These are phyloP conservation scores for Pistacia vera DNA, from an alignment of 345 rosid genomes.

Conservation along the genomic window DNA sequence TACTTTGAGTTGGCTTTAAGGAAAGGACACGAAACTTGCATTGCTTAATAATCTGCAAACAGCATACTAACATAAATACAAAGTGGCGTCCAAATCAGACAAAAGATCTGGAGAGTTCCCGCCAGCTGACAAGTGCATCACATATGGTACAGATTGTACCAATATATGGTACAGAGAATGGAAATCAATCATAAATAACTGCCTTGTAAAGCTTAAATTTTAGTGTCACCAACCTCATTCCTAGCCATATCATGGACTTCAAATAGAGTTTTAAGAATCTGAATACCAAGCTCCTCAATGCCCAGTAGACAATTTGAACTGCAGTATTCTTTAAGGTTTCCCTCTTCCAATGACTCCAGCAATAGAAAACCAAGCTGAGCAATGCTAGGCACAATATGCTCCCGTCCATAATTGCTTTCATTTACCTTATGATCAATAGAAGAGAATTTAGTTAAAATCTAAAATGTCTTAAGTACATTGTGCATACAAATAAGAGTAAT, in stretches of 20 bases:
- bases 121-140: background rate
- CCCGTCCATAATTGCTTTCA: constrained; percentile 77
- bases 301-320: constrained; percentile 52
- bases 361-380: constrained; percentile 69
- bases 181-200: background rate
- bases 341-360: constrained; percentile 66
- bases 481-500: background rate
- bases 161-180: background rate
- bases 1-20: constrained; percentile 64
- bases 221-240: constrained; percentile 59
- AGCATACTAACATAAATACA: background rate
- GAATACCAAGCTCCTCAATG: constrained; percentile 67
- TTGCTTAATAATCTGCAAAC: constrained; percentile 77
- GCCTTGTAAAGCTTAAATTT: no score
- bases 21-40: constrained; percentile 79
- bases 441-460: background rate
- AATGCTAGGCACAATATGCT: constrained; percentile 76
- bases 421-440: constrained; percentile 49
- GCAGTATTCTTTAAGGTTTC: constrained; percentile 33
- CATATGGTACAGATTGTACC: background rate
- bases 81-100: background rate
- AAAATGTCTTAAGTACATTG: constrained; percentile 6
- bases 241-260: constrained; percentile 87
- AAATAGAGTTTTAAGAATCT: constrained; percentile 69
- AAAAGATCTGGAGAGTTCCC: background rate